A percentile compares a stretch with the other conserved stretches of the same genome.
Evolutionary conservation across 176 grass and related monocot genomes (phyloP).

Genomic region (Canna indica): DNA sequence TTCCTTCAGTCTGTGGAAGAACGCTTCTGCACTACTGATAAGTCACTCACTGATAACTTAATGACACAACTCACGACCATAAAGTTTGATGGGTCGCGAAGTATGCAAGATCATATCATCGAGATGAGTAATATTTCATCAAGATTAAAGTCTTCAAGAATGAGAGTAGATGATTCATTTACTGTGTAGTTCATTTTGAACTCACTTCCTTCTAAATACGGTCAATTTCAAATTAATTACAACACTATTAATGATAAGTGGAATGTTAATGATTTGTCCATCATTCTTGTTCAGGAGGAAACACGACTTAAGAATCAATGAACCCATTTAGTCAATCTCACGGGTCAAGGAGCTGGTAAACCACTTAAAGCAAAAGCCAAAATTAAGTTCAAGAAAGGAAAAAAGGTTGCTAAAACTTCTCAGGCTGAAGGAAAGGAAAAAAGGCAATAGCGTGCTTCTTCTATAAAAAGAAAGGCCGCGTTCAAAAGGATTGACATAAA

Average conservation of each 20-base stretch:
- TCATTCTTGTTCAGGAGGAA: no score
- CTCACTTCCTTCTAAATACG: background rate
- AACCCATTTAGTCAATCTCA: background rate
- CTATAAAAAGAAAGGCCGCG: no score
- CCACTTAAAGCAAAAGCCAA: background rate
- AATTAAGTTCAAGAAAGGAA: no score
- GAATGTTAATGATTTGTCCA: background rate
- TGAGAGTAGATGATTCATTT: background rate
- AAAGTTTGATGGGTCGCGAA: no score
- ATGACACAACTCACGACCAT: slow-evolving; percentile 10
- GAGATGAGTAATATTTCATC: slow-evolving; percentile 3
- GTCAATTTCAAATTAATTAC: background rate
- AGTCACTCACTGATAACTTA: slow-evolving; percentile 17
- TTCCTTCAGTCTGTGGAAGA: no score
- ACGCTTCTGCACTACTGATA: slow-evolving; percentile 10
- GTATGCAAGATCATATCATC: slow-evolving; percentile 1
- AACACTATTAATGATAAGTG: background rate
- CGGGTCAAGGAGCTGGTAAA: no score
- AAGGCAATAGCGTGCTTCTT: background rate
- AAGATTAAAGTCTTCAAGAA: background rate
- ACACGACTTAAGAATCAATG: background rate
- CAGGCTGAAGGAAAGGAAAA: background rate
- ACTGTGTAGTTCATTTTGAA: background rate
- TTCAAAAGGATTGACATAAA: no score
- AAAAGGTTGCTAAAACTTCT: background rate